Conservation (phyloP, 23 red algal genomes). For the Agarophyton chilense region DNA sequence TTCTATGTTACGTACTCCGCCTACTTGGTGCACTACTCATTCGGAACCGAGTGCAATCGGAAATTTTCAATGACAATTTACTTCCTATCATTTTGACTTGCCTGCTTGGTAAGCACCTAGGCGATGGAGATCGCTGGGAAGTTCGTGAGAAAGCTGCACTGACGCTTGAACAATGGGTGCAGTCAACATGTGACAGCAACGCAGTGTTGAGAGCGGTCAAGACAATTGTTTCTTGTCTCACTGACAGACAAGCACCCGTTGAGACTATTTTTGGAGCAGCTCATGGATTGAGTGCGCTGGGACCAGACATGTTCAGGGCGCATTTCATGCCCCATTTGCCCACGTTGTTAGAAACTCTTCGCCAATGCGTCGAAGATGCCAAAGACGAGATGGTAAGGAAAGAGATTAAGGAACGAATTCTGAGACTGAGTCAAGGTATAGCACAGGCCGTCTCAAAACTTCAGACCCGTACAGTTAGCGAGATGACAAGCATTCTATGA, state of each 20-base stretch:
- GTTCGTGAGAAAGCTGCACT: slow-evolving; percentile 32
- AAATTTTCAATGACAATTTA: slow-evolving; percentile 19
- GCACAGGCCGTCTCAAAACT: background rate
- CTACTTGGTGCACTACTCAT: background rate
- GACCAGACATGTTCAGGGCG: slow-evolving; percentile 2
- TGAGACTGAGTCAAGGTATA: slow-evolving; percentile 9
- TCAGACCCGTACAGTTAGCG: background rate
- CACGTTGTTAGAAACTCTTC: slow-evolving; percentile 29
- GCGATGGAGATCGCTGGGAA: slow-evolving; percentile 31
- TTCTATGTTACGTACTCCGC: slow-evolving; percentile 11
- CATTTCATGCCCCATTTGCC: slow-evolving; percentile 38
- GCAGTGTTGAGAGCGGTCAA: slow-evolving; percentile 19
- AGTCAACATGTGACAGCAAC: background rate
- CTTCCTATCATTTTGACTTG: slow-evolving; percentile 37
- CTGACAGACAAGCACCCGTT: slow-evolving; percentile 15
- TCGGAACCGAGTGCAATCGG: background rate
- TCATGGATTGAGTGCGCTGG: slow-evolving; percentile 37
- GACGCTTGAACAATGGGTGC: background rate
- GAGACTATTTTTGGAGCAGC: slow-evolving; percentile 34
- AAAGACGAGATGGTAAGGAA: slow-evolving; percentile 5
- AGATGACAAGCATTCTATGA: background rate
- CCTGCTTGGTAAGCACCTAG: slow-evolving; percentile 26
- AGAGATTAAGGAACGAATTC: slow-evolving; percentile 19
- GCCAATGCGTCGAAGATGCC: background rate
- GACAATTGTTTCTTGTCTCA: slow-evolving; percentile 37